phyloP scores from a whole-genome alignment of 2,329 filamentous ascomycete genomes.

The Pseudophaeomoniella oleicola region DNA sequence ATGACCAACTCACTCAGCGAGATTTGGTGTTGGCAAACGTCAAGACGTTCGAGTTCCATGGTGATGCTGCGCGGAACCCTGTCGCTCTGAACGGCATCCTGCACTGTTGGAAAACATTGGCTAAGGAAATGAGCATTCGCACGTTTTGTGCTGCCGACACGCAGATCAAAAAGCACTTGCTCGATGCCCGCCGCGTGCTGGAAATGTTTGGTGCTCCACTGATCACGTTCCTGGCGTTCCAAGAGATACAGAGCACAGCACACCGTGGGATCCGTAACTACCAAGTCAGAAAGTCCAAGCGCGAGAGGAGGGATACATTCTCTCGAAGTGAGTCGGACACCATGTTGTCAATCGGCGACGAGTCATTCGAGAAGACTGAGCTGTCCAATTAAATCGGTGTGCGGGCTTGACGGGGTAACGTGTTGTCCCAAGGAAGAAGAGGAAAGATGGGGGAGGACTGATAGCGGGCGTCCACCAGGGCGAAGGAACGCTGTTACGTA shows the following conservation, averaged over 20 bases:
- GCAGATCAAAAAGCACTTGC: conserved; percentile 32
- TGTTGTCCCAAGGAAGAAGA: no score
- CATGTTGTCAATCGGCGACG: no score
- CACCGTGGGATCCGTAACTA: conserved; percentile 6
- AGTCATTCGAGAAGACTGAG: no score
- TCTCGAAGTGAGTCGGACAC: no score
- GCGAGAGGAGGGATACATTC: no score
- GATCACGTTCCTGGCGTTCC: conserved; percentile 22
- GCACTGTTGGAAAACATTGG: conserved; percentile 32
- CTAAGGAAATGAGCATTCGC: conserved; percentile 31
- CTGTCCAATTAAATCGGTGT: no score
- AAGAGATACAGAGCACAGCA: conserved; percentile 20
- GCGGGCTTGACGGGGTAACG: no score
- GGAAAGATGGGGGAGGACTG: no score
- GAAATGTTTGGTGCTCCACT: conserved; percentile 32
- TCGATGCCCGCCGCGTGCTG: conserved; percentile 32
- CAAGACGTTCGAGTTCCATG: conserved; percentile 29
- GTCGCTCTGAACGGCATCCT: conserved; percentile 30
- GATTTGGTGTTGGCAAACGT: conserved; percentile 32
- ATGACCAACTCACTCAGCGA: conserved; percentile 35
- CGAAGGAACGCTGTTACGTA: no score
- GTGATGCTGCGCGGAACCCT: conserved; percentile 22
- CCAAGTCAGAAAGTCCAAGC: neutral
- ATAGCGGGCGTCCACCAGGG: no score
- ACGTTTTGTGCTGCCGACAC: conserved; percentile 36